A percentile compares a stretch with the other conserved stretches of the same genome.
These are phyloP conservation scores for Aspergillus calidoustus DNA, from an alignment of 2,329 filamentous ascomycete genomes.

Conservation along the genomic window DNA sequence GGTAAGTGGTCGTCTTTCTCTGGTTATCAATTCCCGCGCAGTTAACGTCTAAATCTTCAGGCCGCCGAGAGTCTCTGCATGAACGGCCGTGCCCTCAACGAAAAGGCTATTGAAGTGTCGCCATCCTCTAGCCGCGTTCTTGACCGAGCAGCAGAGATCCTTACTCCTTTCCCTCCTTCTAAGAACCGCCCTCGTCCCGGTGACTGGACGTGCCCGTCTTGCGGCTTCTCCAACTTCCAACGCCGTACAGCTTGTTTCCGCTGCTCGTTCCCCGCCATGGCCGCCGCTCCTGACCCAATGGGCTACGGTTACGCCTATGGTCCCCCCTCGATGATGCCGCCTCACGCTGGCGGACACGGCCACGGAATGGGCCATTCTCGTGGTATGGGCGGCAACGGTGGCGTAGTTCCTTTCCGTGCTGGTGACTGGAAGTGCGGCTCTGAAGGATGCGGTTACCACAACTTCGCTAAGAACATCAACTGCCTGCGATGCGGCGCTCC, in stretches of 20 bases:
- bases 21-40: slow-evolving; percentile 12
- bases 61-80: slow-evolving; percentile 98
- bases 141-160: slow-evolving; percentile 91
- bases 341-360: slow-evolving; percentile 71
- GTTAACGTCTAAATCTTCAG: slow-evolving; percentile 41
- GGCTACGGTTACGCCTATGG: slow-evolving; percentile 65
- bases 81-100: slow-evolving; percentile 97
- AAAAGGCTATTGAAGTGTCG: slow-evolving; percentile 98
- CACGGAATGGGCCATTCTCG: slow-evolving; percentile 62
- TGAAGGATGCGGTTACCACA: slow-evolving; percentile 97
- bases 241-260: slow-evolving; percentile 98
- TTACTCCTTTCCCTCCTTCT: slow-evolving; percentile 96
- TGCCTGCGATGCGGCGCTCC: slow-evolving; percentile 95
- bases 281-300: slow-evolving; percentile 75
- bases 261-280: slow-evolving; percentile 97
- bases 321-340: slow-evolving; percentile 80
- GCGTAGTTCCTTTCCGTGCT: slow-evolving; percentile 93
- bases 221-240: slow-evolving; percentile 99
- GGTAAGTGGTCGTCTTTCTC: slow-evolving; percentile 60
- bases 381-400: slow-evolving; percentile 73
- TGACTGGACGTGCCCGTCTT: slow-evolving; percentile 98
- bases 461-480: slow-evolving; percentile 99
- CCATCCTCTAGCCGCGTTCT: slow-evolving; percentile 96
- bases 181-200: slow-evolving; percentile 97
- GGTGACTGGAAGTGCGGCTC: slow-evolving; percentile 99